Conservation (phyloP, 1,139 yeast species). For the Pichia terricola region DNA sequence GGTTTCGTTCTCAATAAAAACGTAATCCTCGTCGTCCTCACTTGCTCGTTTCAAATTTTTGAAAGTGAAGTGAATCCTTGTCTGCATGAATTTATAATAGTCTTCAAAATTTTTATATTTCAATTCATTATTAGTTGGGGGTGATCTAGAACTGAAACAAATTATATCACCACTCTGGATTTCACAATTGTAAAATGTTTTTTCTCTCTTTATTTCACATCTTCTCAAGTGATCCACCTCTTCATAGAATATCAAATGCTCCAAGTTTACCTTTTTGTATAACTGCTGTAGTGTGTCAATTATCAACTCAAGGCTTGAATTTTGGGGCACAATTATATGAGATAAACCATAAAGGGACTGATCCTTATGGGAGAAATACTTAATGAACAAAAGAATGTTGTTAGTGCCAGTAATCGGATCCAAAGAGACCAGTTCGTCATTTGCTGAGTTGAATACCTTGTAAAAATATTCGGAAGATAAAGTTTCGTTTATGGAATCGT, state of each 20-base stretch:
- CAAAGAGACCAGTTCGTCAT: slow-evolving; percentile 1
- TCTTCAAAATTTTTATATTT: slow-evolving; percentile 30
- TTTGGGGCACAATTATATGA: slow-evolving; percentile 47
- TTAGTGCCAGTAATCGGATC: slow-evolving; percentile 23
- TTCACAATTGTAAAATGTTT: slow-evolving; percentile 55
- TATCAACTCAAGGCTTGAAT: slow-evolving; percentile 37
- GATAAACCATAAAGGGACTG: slow-evolving; percentile 56
- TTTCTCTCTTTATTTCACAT: slow-evolving; percentile 35
- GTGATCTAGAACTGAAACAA: slow-evolving; percentile 36
- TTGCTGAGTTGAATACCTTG: neutral
- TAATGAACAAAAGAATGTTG: slow-evolving; percentile 50
- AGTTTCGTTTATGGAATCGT: no score
- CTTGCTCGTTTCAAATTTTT: slow-evolving; percentile 34
- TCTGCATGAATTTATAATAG: slow-evolving; percentile 55
- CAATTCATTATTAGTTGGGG: slow-evolving; percentile 9
- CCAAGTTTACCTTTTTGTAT: slow-evolving; percentile 1
- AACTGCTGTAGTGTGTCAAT: no score
- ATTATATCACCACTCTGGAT: slow-evolving; percentile 74
- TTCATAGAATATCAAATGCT: slow-evolving; percentile 46
- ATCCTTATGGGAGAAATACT: slow-evolving; percentile 51
- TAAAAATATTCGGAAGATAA: no score
- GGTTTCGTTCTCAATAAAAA: slow-evolving; percentile 13
- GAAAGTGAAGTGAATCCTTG: slow-evolving; percentile 54
- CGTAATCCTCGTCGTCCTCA: slow-evolving; percentile 18
- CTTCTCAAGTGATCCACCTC: slow-evolving; percentile 62